Evolutionary conservation across 495 filamentous ascomycete genomes (phyloP).

Genomic region (Talaromyces thailandensis): DNA sequence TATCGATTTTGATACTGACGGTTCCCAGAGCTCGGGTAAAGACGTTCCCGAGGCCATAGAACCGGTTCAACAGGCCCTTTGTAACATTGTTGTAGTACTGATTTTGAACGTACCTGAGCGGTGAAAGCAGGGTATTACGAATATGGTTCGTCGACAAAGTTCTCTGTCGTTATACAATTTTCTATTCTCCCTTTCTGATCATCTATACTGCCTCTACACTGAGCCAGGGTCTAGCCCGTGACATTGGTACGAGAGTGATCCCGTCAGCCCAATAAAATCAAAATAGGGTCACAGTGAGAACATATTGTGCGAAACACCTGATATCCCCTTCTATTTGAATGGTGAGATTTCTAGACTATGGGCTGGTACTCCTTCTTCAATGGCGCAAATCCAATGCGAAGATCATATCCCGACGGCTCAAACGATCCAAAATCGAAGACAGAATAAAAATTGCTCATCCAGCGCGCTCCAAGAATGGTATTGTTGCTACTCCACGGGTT

Average conservation of each 20-base stretch:
- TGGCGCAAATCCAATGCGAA: background rate
- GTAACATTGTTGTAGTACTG: too few relatives aligned
- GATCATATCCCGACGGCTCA: background rate
- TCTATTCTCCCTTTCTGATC: too few relatives aligned
- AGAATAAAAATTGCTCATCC: background rate
- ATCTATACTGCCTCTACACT: too few relatives aligned
- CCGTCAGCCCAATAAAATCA: too few relatives aligned
- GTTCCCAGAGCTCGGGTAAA: too few relatives aligned
- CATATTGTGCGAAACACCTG: background rate
- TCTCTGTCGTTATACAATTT: too few relatives aligned
- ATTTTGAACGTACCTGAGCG: too few relatives aligned
- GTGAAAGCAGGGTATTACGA: too few relatives aligned
- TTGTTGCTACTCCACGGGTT: background rate
- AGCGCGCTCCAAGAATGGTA: background rate
- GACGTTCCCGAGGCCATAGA: too few relatives aligned
- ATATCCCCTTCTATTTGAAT: background rate
- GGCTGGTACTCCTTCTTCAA: background rate
- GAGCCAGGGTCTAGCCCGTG: background rate
- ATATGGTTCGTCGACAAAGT: too few relatives aligned
- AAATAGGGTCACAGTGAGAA: background rate
- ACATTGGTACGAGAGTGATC: background rate
- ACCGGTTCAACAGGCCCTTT: too few relatives aligned
- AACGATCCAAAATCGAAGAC: background rate
- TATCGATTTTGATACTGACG: too few relatives aligned
- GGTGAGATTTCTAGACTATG: background rate